Evolutionary conservation across 768 basidiomycete genomes (phyloP).

Genomic region (Auricularia sp.): DNA sequence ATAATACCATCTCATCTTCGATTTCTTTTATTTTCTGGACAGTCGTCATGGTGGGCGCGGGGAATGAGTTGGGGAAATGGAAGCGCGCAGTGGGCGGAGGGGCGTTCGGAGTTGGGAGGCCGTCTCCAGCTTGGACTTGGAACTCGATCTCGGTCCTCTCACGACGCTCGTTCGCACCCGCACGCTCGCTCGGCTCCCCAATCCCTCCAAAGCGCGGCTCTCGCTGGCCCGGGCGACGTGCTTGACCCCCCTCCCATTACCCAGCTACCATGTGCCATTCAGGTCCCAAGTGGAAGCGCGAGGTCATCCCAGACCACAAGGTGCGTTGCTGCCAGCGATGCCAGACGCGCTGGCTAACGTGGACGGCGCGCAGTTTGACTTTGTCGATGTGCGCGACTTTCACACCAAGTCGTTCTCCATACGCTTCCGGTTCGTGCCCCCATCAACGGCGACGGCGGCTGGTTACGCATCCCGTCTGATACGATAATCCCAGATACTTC

Average conservation of each 20-base stretch:
- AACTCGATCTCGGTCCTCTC: slow-evolving; percentile 18
- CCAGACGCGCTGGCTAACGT: slow-evolving; percentile 1
- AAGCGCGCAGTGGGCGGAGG: neutral
- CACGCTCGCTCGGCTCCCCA: slow-evolving; percentile 4
- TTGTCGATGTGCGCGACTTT: slow-evolving; percentile 89
- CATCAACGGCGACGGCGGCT: neutral
- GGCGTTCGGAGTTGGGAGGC: neutral
- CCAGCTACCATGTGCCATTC: slow-evolving; percentile 42
- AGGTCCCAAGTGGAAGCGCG: slow-evolving; percentile 89
- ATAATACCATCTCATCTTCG: slow-evolving; percentile 88
- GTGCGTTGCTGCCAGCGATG: slow-evolving; percentile 30
- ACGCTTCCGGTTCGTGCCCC: slow-evolving; percentile 62
- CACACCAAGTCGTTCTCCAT: slow-evolving; percentile 78
- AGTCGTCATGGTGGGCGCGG: slow-evolving; percentile 60
- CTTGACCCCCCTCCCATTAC: slow-evolving; percentile 16
- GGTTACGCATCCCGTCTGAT: neutral
- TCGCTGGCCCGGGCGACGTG: slow-evolving; percentile 21
- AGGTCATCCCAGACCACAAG: slow-evolving; percentile 96
- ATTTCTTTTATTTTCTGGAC: slow-evolving; percentile 93
- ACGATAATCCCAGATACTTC: slow-evolving; percentile 52
- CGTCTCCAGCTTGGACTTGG: slow-evolving; percentile 6
- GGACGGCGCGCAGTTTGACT: slow-evolving; percentile 73
- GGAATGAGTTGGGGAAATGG: slow-evolving; percentile 1
- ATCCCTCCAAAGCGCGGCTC: slow-evolving; percentile 6
- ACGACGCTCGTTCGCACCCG: slow-evolving; percentile 9